Base-by-base conservation (phyloP, 352 stramenopile species). In the Blastocystis sp. region DNA sequence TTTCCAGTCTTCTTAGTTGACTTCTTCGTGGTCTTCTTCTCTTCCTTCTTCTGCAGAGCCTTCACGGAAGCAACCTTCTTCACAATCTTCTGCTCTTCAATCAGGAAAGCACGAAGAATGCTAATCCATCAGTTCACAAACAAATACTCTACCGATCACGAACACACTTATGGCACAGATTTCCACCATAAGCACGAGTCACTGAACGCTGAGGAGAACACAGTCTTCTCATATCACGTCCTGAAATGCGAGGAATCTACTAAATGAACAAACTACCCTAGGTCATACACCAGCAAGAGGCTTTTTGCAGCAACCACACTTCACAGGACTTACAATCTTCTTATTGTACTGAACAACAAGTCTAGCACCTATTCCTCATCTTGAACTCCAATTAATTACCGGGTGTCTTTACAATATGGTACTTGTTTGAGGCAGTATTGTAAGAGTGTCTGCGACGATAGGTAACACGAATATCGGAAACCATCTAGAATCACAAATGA, bases 11-110 rank as follows among this genome's bases (percentile, higher is more conserved):
- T 54, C 66, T 78, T 78, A 3, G 69, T 51, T n/a, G 22, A 53
- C 13, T n/a, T 62, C 73, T 84, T 84, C 35, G 22, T 58, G 13
- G 73, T 53, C 19, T 30, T 37, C 60, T 90, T 90, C 68, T 88
- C 88, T 30, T 68, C 77, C 87, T 92, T 92, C 57, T 90, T 91
- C 92, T 95, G 94, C 91, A 93, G 94, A 82, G 94, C 91, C 93
- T 98, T 98, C 91, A 98, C 95, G 57, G 95, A 92, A 87, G 99
- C 93, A 79, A 99, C 94, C 93, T 98, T 97, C 96, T 99, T 99
- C 58, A 98, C 96, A 91, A 98, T 98, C 95, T 99, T 99, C 92
- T 99, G 96, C 93, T 99, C 97, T 92, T 99, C 96, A 92, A 99
- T 97, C 76, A 99, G 92, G 92, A 99, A 99, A 54, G 97, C 96